Evolutionary conservation across 305 asterid species (phyloP), one percentile per base, ranked within the genome.

Genomic region (Andrographis paniculata): DNA sequence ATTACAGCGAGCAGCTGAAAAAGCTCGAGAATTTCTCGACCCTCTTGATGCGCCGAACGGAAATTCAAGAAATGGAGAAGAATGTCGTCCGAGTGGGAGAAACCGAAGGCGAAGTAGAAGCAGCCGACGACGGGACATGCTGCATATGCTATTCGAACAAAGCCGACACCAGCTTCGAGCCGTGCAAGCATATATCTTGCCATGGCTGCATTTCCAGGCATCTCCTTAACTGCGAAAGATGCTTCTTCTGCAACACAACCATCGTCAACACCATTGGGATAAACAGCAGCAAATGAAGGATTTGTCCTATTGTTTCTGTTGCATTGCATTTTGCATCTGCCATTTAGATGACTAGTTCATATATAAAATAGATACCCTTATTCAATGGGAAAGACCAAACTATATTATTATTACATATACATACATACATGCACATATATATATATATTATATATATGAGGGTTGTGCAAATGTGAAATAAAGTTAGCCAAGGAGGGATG

Each of bases 201-300:
- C 73, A 72, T 17, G 79, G 88, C 56, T 89, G 98, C 84, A 80
- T 86, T 59, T 68, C 94, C n/a, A 70, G 98, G 65, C 98, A 89
- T 66, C 88, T 86, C 24, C 76, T 89, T 39, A 89, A 89, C 56
- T 71, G 98, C 73, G 79, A 75, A 48, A 76, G 98, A 73, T 89
- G 96, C 76, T 89, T 89, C 82, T 89, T 89, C 65, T 89, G 98
- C 76, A 89, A 89, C 36, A 71, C 94, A 6, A 65, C 67, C 0
- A 95, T 89, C n/a, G 65, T 52, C 16, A 84, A 78, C 57, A 82
- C 82, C n/a, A 24, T 56, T 15, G 61, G 52, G 58, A 67, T 58
- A 35, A 80, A 55, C 20, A 63, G 18, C 19, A 63, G 50, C 19
- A 58, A 51, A 2, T n/a, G 16, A 5, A 35, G 16, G 6, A 35